Base-by-base conservation (phyloP, 1,284 basidiomycete genomes). In the Sporisorium scitamineum region DNA sequence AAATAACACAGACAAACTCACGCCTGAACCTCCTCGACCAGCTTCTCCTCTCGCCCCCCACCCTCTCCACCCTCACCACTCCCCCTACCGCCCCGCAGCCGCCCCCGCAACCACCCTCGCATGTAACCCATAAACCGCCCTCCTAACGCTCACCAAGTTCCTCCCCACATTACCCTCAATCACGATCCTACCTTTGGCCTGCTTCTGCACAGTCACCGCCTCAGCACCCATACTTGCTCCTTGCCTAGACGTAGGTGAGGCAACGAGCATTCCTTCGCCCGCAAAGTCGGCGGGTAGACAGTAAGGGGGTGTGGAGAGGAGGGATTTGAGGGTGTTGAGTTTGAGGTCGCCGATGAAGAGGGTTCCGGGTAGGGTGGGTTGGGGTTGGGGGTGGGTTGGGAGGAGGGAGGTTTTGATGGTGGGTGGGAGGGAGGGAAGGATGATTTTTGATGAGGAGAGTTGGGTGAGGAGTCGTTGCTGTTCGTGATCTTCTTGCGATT, bases 321-420 rank as follows among this genome's bases (percentile, higher is more conserved):
- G 55, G 7, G 68, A 14, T 53, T 84, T 82, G 50, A 85, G 76
- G 8, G 79, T 71, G 1, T 81, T 76, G 11, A 85, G 81, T n/a
- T 78, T 77, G n/a, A 85, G 64, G 64, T 84, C 83, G 52, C 84
- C 84, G 55, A 85, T 80, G 58, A 83, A 84, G 26, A 85, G 67
- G 16, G 84, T 85, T 3, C 71, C 68, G 16, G 69, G 54, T 6
- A 67, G 16, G n/a, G 13, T 64, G 54, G 16, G 22, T 20, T 16
- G 50, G 29, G 22, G 29, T 1, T 0, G 39, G 6, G 16, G 20
- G n/a, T 2, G 47, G 18, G 26, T 32, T n/a, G 31, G 13, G 52
- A 48, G n/a, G 14, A 16, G 54, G 22, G 47, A 41, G 8, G 54
- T 27, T 34, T 53, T 51, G 16, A 52, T 18, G 9, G 48, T 41